Percentiles rank a stretch among this genome's conserved stretches.
Evolutionary conservation across 768 basidiomycete species (phyloP).

Genomic region (Leccinum aurantiacum): DNA sequence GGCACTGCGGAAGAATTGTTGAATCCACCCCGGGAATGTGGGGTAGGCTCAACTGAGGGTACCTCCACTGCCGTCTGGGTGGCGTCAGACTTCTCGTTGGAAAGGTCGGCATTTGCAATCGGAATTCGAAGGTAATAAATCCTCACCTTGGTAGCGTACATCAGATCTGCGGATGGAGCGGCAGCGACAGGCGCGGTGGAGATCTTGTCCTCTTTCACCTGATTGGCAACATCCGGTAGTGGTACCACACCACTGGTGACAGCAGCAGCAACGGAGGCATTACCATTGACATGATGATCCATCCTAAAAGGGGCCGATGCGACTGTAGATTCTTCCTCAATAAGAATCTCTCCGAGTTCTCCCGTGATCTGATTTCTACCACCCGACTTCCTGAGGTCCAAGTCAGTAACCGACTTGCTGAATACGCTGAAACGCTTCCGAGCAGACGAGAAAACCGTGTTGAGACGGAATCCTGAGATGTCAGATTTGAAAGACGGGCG

Average conservation of each 20-base stretch:
- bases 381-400: constrained; percentile 27
- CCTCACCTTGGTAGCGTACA: constrained; percentile 15
- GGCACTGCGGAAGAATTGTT: background rate
- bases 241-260: constrained; percentile 24
- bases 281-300: constrained; percentile 31
- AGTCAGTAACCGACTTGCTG: constrained; percentile 26
- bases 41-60: constrained; percentile 19
- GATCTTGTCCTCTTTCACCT: constrained; percentile 7
- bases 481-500: constrained; percentile 47
- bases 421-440: constrained; percentile 70
- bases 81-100: constrained; percentile 4
- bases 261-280: constrained; percentile 17
- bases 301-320: constrained; percentile 23
- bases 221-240: constrained; percentile 13
- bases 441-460: constrained; percentile 47
- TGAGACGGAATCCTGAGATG: constrained; percentile 35
- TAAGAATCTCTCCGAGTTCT: constrained; percentile 70
- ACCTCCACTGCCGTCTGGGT: constrained; percentile 4
- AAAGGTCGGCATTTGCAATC: constrained; percentile 6
- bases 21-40: constrained; percentile 9
- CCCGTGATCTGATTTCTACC: constrained; percentile 48
- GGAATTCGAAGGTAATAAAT: background rate
- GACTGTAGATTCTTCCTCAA: constrained; percentile 46
- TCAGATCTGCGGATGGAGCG: background rate
- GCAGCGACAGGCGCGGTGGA: constrained; percentile 1